These are phyloP conservation scores for Vitis amurensis DNA, from an alignment of 164 flowering plant genomes.

Conservation along the genomic window DNA sequence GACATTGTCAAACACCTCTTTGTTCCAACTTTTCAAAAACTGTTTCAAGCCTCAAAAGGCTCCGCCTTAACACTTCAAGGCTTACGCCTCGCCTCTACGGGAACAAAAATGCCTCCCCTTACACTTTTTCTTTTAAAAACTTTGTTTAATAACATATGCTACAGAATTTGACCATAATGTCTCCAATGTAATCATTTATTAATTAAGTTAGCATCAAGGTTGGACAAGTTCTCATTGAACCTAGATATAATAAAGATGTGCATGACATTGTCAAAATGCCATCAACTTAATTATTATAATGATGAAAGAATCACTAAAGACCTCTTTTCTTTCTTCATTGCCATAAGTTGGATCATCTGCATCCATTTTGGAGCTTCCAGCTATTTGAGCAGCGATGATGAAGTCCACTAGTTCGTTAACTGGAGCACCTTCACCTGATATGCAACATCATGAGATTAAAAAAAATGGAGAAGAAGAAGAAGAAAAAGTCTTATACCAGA, in stretches of 20 bases:
- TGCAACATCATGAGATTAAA: constrained; percentile 11
- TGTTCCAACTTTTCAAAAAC: too few species aligned
- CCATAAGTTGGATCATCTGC: constrained; percentile 12
- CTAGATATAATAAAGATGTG: background rate
- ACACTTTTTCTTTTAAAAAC: too few species aligned
- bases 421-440: constrained; percentile 65
- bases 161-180: background rate
- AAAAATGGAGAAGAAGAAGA: background rate
- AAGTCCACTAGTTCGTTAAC: constrained; percentile 68
- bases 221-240: background rate
- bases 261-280: background rate
- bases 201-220: background rate
- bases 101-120: too few species aligned
- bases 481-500: too few species aligned
- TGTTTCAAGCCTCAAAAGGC: too few species aligned
- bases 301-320: constrained; percentile 8
- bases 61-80: too few species aligned
- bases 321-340: constrained; percentile 35
- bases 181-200: background rate
- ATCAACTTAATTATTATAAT: background rate
- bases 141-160: background rate
- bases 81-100: too few species aligned
- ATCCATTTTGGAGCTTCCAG: constrained; percentile 37
- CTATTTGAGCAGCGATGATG: constrained; percentile 68
- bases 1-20: too few species aligned